Conservation (phyloP, 2,329 filamentous ascomycete species). For the Tolypocladium sp. region DNA sequence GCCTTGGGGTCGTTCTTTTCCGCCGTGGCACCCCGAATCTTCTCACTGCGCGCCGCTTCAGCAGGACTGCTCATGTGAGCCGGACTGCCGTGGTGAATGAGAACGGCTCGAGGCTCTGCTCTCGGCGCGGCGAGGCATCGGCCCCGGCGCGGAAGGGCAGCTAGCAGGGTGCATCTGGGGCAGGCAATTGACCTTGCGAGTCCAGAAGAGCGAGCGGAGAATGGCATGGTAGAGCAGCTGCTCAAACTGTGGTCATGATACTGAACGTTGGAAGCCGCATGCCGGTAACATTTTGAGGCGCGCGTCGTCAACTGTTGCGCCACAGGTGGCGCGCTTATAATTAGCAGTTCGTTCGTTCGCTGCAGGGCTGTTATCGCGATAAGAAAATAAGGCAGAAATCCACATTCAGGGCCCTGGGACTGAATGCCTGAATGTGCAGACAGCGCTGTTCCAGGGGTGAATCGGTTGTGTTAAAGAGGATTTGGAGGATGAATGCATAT, state of each 20-base stretch:
- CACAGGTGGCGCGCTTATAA: constrained; percentile 1
- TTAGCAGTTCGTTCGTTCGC: neutral
- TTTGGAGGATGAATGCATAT: neutral
- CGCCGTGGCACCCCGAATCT: neutral
- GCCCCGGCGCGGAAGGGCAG: neutral
- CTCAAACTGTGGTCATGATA: neutral
- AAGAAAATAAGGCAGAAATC: neutral
- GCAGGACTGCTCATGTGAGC: neutral
- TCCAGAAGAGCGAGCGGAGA: constrained; percentile 1
- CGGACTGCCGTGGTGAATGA: neutral
- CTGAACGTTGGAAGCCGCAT: neutral
- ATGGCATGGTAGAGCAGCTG: constrained; percentile 4
- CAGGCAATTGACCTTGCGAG: neutral
- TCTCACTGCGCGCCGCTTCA: neutral
- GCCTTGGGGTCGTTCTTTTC: neutral
- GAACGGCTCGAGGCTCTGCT: neutral
- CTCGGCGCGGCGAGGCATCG: neutral
- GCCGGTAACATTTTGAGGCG: neutral
- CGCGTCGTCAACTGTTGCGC: neutral
- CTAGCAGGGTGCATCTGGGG: constrained; percentile 1
- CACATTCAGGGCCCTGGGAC: neutral
- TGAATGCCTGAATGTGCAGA: neutral
- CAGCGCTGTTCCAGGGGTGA: neutral
- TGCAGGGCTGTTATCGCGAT: neutral
- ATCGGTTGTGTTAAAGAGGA: no score